Percentiles rank a stretch among this genome's conserved stretches.
These are phyloP conservation scores for Allomyces macrogynus DNA, from an alignment of 192 early-diverging fungal genomes.

Conservation along the genomic window DNA sequence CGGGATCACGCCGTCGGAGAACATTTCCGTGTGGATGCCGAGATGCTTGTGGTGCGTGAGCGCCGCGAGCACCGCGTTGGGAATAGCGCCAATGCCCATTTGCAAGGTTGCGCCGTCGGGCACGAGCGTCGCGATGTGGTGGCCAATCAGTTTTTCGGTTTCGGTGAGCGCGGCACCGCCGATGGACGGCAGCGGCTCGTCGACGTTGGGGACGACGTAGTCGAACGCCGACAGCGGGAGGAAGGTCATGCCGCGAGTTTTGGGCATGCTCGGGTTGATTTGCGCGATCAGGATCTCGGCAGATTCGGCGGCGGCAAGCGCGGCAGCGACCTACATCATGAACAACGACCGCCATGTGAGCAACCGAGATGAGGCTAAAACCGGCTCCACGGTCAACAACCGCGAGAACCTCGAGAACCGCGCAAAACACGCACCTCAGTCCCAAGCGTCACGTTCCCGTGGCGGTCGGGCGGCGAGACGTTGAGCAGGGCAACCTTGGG, in stretches of 20 bases:
- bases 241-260: conserved; percentile 18
- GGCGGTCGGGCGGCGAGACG: conserved; percentile 23
- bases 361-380: too few relatives aligned
- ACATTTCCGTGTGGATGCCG: conserved; percentile 34
- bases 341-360: not conserved
- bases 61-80: conserved; percentile 23
- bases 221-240: conserved; percentile 21
- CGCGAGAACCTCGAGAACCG: not conserved
- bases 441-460: conserved; percentile 25
- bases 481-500: conserved; percentile 30
- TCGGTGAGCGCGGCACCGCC: not conserved
- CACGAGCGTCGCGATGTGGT: conserved; percentile 18
- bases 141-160: conserved; percentile 21
- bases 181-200: conserved; percentile 14
- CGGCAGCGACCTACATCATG: conserved; percentile 6
- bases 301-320: conserved; percentile 18
- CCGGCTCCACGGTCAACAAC: not conserved
- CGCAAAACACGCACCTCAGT: conserved; percentile 13
- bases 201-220: conserved; percentile 15
- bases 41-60: conserved; percentile 21
- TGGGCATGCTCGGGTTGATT: conserved; percentile 21
- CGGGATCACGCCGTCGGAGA: conserved; percentile 23
- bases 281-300: conserved; percentile 22
- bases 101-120: conserved; percentile 25
- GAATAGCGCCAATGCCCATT: conserved; percentile 29